Conservation (phyloP, 257 asterid species). For the Nicotiana otophora region DNA sequence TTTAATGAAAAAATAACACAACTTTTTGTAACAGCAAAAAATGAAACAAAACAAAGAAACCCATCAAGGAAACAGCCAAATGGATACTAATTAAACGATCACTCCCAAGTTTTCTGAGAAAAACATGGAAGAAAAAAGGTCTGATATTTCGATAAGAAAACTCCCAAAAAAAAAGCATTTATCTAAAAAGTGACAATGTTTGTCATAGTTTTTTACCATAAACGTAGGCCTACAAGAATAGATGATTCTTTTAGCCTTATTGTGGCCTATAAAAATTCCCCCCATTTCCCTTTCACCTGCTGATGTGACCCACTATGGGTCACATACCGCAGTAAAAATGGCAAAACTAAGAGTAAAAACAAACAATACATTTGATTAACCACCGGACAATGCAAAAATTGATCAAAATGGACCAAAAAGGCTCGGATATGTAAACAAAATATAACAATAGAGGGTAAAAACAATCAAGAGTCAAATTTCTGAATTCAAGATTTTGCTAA, state of each 20-base stretch:
- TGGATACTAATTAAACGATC: slow-evolving; percentile 1
- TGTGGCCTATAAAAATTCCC: slow-evolving; percentile 4
- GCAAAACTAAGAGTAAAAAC: neutral
- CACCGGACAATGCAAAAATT: neutral
- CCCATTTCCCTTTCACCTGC: slow-evolving; percentile 46
- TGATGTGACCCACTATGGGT: slow-evolving; percentile 79
- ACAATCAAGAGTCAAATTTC: slow-evolving; percentile 15
- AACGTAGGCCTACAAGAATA: slow-evolving; percentile 20
- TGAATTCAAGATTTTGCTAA: slow-evolving; percentile 28
- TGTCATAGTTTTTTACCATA: slow-evolving; percentile 10
- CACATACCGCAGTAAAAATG: slow-evolving; percentile 2
- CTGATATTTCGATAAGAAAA: slow-evolving; percentile 6
- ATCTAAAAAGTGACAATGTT: neutral
- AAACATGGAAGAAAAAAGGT: slow-evolving; percentile 12
- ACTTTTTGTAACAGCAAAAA: slow-evolving; percentile 11
- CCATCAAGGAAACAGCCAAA: neutral
- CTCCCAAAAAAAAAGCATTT: neutral
- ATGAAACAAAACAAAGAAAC: neutral
- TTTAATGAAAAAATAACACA: slow-evolving; percentile 7
- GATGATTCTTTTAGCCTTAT: neutral
- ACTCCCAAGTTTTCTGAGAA: neutral
- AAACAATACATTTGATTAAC: neutral
- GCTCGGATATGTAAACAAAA: slow-evolving; percentile 33
- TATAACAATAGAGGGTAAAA: slow-evolving; percentile 12
- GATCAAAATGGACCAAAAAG: neutral